Evolutionary conservation across 2,329 filamentous ascomycete genomes (phyloP), one percentile per base, ranked within the genome.

Genomic region (Zarea fungicola): DNA sequence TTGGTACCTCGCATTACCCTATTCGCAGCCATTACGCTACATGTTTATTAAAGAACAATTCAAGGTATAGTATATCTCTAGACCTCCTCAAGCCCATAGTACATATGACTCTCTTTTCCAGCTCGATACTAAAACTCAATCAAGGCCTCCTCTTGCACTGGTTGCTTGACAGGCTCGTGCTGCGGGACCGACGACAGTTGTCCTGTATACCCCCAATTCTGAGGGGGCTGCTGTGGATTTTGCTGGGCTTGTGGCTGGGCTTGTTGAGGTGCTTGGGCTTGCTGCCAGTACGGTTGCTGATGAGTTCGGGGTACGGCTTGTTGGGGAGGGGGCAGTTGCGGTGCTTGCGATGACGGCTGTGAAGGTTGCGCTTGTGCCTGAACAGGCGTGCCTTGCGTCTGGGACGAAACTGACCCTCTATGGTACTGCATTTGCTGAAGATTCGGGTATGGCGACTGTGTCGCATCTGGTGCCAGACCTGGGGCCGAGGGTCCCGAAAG

Each of bases 71-170:
- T 26, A n/a, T n/a, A n/a, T n/a, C n/a, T n/a, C n/a, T n/a, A n/a
- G n/a, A n/a, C n/a, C n/a, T n/a, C n/a, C n/a, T n/a, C n/a, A n/a
- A n/a, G n/a, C n/a, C n/a, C n/a, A n/a, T n/a, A n/a, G n/a, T n/a
- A n/a, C n/a, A n/a, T n/a, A n/a, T n/a, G n/a, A n/a, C n/a, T n/a
- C n/a, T n/a, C n/a, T n/a, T n/a, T 3, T 11, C 6, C 29, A 23
- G 18, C 26, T 8, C 14, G n/a, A 6, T 7, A 42, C 62, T 57
- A 91, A 53, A 92, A 73, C 65, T 93, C 88, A 66, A 93, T 93
- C 60, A 93, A 68, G 51, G 83, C 85, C 66, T 92, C 88, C 66
- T 92, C 87, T 40, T 85, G 76, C 1, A 71, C 76, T 13, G 77
- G 78, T 58, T 74, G 60, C 52, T 63, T 61, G 21, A 60, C 52